Base-by-base conservation (phyloP, 169 alveolate genomes). In the Plasmodium vivax region DNA sequence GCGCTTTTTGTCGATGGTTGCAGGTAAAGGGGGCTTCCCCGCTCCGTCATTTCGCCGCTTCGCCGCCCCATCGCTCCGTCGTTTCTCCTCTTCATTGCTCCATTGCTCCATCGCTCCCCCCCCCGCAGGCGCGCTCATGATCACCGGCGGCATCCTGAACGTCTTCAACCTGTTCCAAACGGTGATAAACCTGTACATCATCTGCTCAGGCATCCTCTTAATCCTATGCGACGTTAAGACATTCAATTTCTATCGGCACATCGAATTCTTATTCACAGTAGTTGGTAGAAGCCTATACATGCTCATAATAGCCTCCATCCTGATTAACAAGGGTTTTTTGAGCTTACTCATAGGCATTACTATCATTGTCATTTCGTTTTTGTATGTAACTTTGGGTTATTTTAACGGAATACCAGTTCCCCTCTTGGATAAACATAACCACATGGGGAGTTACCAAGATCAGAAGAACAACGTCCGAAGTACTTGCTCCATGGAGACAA, bases 181-280 rank as follows among this genome's bases (percentile, higher is more conserved):
- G 27, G 93, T 85, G 14, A 34, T 85, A 14, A 85, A 85, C 32
- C 1, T 85, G 79, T 85, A 85, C 19, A 58, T 85, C 30, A 85
- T 85, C 32, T 85, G 68, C 38, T 85, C 93, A 45, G 93, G 93
- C 14, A n/a, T 75, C 14, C 79, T 85, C 41, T 77, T 85, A 85
- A 85, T 85, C 23, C 38, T 85, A 51, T 85, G 93, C 36, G 93
- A 85, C 41, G 51, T 85, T 27, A 85, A 85, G 72, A 85, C 93
- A 27, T 85, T 85, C 79, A 41, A 45, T 30, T 85, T 85, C 75
- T 85, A 85, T 74, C 38, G 85, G 38, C 81, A 62, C 45, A 85
- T 85, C 12, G 80, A 85, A 32, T 85, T 85, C 45, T 75, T 85
- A 85, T 85, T 85, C 71, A 85, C 93, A n/a, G 85, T 85, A 75